phyloP scores from a whole-genome alignment of 768 basidiomycete genomes.

The Dentipellis fragilis region DNA sequence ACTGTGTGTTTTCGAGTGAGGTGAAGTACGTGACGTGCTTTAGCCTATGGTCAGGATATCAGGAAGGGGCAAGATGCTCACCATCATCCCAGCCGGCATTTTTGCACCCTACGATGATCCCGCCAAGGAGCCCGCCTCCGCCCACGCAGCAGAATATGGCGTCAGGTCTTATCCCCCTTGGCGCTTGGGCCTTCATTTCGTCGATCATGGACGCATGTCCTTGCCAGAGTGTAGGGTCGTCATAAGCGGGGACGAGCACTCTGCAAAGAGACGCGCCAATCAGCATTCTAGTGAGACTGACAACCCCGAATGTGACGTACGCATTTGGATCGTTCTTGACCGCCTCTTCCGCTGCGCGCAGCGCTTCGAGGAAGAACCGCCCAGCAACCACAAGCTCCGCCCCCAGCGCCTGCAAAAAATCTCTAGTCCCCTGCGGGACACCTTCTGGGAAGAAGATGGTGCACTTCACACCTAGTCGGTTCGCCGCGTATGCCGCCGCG shows the following conservation, averaged over 20 bases:
- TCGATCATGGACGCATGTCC: conserved; percentile 68
- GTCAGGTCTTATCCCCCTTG: conserved; percentile 35
- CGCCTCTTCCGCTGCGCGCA: conserved; percentile 37
- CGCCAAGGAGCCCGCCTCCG: conserved; percentile 63
- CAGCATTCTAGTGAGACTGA: background rate
- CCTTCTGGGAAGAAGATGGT: conserved; percentile 59
- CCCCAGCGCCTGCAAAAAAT: conserved; percentile 39
- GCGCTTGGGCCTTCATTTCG: conserved; percentile 51
- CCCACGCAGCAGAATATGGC: conserved; percentile 75
- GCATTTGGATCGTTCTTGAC: conserved; percentile 36
- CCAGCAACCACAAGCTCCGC: conserved; percentile 55
- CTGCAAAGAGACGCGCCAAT: conserved; percentile 23
- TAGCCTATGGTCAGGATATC: background rate
- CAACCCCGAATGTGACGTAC: conserved; percentile 29
- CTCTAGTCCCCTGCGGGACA: conserved; percentile 36
- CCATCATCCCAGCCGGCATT: conserved; percentile 60
- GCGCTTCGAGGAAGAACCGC: conserved; percentile 46
- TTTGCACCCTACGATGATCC: conserved; percentile 59
- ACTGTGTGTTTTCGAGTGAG: conserved; percentile 26
- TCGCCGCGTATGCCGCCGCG: conserved; percentile 56
- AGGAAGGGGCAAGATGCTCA: conserved; percentile 15
- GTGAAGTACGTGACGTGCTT: background rate
- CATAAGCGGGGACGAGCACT: conserved; percentile 63
- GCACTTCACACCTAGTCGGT: conserved; percentile 43
- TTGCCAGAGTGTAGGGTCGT: conserved; percentile 60